Conservation (phyloP, 2,329 filamentous ascomycete species). For the Fusarium concolor region DNA sequence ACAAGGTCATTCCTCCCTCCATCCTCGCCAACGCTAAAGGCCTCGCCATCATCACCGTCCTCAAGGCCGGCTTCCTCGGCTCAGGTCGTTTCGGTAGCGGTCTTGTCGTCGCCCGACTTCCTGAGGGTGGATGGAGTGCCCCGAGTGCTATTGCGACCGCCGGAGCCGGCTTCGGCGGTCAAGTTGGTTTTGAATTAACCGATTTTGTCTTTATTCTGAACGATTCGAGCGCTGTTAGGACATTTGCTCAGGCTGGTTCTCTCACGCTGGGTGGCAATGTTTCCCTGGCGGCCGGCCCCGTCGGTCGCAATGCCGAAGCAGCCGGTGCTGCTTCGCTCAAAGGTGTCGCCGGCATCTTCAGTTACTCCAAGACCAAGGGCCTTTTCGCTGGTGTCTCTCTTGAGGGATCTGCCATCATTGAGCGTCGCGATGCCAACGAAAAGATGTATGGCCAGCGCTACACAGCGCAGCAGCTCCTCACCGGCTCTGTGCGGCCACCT, state of each 20-base stretch:
- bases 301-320: constrained; percentile 95
- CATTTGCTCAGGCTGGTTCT: constrained; percentile 91
- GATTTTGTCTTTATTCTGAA: constrained; percentile 99
- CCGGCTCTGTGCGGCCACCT: constrained; percentile 81
- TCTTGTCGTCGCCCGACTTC: constrained; percentile 81
- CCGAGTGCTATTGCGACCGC: constrained; percentile 84
- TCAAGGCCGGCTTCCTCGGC: constrained; percentile 88
- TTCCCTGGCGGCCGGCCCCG: constrained; percentile 91
- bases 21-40: constrained; percentile 93
- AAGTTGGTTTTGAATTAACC: constrained; percentile 88
- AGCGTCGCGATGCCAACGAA: constrained; percentile 95
- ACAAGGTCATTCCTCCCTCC: constrained; percentile 94
- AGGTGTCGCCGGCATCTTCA: constrained; percentile 91
- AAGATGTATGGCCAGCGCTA: constrained; percentile 89
- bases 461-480: constrained; percentile 84
- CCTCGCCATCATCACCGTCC: constrained; percentile 85
- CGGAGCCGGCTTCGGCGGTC: constrained; percentile 84
- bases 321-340: constrained; percentile 92
- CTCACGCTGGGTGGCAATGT: constrained; percentile 96
- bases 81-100: constrained; percentile 85
- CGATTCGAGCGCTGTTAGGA: constrained; percentile 87
- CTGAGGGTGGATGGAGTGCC: constrained; percentile 83
- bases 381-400: constrained; percentile 95
- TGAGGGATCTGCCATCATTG: constrained; percentile 92
- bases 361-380: constrained; percentile 98